Base-by-base conservation (phyloP, 768 basidiomycete genomes). In the Suillus alpinus region DNA sequence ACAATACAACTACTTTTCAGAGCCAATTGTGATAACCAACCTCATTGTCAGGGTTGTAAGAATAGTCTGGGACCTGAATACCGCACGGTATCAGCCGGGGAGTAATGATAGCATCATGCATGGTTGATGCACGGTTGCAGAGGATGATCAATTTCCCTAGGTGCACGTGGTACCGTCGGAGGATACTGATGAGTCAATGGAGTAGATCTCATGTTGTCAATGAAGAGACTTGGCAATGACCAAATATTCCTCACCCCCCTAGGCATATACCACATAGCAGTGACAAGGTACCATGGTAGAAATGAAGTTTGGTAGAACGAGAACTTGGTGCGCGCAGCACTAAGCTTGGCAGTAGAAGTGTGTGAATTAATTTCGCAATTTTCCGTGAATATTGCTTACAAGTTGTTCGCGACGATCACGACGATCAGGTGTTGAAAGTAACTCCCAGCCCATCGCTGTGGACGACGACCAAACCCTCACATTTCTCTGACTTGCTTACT, bases 331-430 rank as follows among this genome's bases (percentile, higher is more conserved):
- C 26, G 26, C n/a, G n/a, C n/a, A n/a, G n/a, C n/a, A n/a, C 26
- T 26, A 26, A 34, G 36, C 36, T 36, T 36, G 36, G 36, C 7
- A 36, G 44, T 13, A 10, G 20, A 23, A 23, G 20, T 20, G 49
- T 50, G 49, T 31, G 49, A 50, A 53, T 53, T 53, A 14, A 53
- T 53, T 53, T 53, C 52, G 52, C 52, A 37, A 23, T 1, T 37
- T 36, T 53, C 52, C 52, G 49, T n/a, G 5, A 6, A 12, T 49
- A 29, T 29, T 9, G 31, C 26, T 26, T 26, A 26, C 26, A 26
- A 26, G 26, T 6, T 12, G 20, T 20, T 20, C n/a, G 34, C 3
- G 32, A 36, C 14, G 52, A 53, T 53, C 52, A 13, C 2, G 20
- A 14, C 12, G 52, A n/a, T 16, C 18, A 47, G 18, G 26, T 49